Evolutionary conservation across 352 stramenopile genomes (phyloP).

Genomic region (Phytopythium aichiense): DNA sequence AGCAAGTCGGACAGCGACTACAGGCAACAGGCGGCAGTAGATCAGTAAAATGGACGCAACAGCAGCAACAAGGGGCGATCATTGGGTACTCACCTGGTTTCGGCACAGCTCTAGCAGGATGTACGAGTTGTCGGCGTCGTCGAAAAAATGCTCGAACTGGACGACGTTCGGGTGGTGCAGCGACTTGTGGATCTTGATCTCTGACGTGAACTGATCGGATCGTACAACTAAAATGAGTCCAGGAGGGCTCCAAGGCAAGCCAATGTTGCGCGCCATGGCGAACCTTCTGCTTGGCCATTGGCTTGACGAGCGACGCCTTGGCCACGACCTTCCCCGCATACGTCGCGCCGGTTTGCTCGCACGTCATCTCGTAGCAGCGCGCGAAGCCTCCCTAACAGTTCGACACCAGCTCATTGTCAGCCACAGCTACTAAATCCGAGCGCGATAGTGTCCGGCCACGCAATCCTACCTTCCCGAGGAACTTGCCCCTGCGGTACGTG

Average conservation of each 20-base stretch:
- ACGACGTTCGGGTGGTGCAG: conserved; percentile 95
- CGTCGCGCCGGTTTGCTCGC: conserved; percentile 88
- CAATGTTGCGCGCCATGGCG: background rate
- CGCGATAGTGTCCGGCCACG: background rate
- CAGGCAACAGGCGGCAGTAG: background rate
- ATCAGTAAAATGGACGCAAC: background rate
- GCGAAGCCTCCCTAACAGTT: conserved; percentile 92
- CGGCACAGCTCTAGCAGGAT: conserved; percentile 97
- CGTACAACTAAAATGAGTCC: conserved; percentile 24
- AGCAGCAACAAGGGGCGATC: background rate
- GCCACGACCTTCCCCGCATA: conserved; percentile 98
- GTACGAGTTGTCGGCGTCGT: conserved; percentile 96
- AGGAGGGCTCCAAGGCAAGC: background rate
- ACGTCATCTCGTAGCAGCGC: conserved; percentile 95
- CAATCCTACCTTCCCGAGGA: conserved; percentile 89
- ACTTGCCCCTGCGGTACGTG: conserved; percentile 89
- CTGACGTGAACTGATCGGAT: conserved; percentile 77
- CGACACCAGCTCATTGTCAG: background rate
- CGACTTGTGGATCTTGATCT: conserved; percentile 98
- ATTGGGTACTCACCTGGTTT: conserved; percentile 69
- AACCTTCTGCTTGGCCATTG: conserved; percentile 95
- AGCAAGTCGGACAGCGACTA: conserved; percentile 96
- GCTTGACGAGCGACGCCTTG: conserved; percentile 96
- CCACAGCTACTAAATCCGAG: background rate
- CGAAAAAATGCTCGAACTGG: conserved; percentile 98